Conservation (phyloP, 1,284 basidiomycete species). For the Heterobasidion occidentale region DNA sequence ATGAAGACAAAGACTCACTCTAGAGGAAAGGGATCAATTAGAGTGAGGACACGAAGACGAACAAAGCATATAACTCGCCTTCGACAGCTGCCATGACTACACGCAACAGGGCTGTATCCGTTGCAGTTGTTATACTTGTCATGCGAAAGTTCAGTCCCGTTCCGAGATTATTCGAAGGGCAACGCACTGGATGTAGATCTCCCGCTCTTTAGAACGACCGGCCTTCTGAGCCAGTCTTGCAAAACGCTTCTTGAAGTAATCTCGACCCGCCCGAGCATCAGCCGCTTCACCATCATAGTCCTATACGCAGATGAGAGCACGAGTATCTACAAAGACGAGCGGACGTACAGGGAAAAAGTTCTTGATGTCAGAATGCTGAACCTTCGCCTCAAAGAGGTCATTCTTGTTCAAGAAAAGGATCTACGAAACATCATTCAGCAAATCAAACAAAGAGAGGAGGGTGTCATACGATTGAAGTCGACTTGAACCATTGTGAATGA, state of each 20-base stretch:
- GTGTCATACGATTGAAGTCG: slow-evolving; percentile 74
- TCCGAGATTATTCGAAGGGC: slow-evolving; percentile 1
- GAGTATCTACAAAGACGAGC: neutral
- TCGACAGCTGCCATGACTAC: slow-evolving; percentile 93
- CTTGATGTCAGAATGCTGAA: slow-evolving; percentile 75
- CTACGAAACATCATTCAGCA: slow-evolving; percentile 26
- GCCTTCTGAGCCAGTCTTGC: slow-evolving; percentile 75
- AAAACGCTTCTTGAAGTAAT: slow-evolving; percentile 90
- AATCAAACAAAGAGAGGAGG: neutral
- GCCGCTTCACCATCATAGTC: slow-evolving; percentile 69
- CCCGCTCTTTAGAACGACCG: slow-evolving; percentile 75
- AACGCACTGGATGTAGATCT: slow-evolving; percentile 86
- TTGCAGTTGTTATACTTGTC: slow-evolving; percentile 82
- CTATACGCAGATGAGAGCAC: slow-evolving; percentile 27
- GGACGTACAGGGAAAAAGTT: slow-evolving; percentile 74
- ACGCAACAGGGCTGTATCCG: slow-evolving; percentile 85
- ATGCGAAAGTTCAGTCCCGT: slow-evolving; percentile 1
- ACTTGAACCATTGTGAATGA: slow-evolving; percentile 89
- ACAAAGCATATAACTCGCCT: slow-evolving; percentile 42
- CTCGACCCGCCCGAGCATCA: slow-evolving; percentile 69
- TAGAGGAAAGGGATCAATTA: slow-evolving; percentile 23
- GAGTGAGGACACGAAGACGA: slow-evolving; percentile 3
- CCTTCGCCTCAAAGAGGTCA: slow-evolving; percentile 83
- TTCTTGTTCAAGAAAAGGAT: slow-evolving; percentile 91
- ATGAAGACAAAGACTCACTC: slow-evolving; percentile 59